Conservation (phyloP, 352 stramenopile species). For the Pythium utonaiense region DNA sequence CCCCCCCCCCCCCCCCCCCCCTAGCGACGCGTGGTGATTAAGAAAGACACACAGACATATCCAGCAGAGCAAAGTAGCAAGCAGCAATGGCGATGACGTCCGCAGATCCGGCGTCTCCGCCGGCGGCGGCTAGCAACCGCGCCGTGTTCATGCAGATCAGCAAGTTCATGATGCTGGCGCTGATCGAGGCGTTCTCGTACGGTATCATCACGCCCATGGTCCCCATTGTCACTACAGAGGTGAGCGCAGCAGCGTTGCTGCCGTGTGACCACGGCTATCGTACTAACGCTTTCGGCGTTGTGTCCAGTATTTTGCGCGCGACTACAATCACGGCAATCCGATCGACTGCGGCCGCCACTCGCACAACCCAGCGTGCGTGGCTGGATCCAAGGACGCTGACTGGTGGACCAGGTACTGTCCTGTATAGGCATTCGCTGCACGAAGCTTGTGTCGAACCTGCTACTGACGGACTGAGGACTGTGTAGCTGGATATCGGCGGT, state of each 20-base stretch:
- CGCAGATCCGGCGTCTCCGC: background rate
- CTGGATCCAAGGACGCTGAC: conserved; percentile 61
- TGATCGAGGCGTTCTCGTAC: conserved; percentile 57
- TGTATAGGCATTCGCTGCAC: background rate
- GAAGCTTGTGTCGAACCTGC: too few species aligned
- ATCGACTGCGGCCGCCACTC: conserved; percentile 61
- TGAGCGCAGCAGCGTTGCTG: too few species aligned
- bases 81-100: background rate
- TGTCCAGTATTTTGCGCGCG: conserved; percentile 73
- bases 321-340: conserved; percentile 34
- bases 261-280: too few species aligned
- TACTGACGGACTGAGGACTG: background rate
- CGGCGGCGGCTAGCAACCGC: background rate
- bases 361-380: conserved; percentile 45
- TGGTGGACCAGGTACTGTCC: conserved; percentile 60
- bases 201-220: conserved; percentile 67
- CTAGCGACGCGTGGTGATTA: background rate
- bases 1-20: background rate
- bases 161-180: conserved; percentile 40
- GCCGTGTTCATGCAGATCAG: conserved; percentile 31
- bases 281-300: background rate
- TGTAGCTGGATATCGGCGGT: conserved; percentile 56
- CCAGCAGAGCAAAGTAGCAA: background rate
- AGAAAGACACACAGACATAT: background rate
- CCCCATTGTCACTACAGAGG: conserved; percentile 66